These are phyloP conservation scores for Globisporangium paroecandrum DNA, from an alignment of 352 stramenopile species.

Conservation along the genomic window DNA sequence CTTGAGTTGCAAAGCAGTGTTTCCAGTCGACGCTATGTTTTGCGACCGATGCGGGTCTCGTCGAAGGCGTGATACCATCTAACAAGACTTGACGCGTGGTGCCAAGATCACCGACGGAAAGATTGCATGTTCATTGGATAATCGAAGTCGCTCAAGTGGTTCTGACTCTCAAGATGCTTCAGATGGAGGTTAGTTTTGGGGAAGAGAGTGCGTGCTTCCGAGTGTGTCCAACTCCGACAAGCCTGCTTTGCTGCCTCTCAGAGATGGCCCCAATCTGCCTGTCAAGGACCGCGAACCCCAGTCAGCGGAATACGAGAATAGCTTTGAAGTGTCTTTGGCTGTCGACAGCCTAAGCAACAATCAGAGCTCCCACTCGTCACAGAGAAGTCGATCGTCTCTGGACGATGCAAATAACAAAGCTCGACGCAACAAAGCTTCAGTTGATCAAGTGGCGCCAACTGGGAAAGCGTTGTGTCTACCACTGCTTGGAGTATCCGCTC, in stretches of 20 bases:
- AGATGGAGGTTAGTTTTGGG: constrained; percentile 1
- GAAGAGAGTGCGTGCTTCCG: not conserved
- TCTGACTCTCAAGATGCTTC: not conserved
- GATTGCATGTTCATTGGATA: not conserved
- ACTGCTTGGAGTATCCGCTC: not conserved
- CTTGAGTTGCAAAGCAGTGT: not conserved
- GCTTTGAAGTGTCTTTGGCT: not conserved
- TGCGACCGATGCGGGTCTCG: constrained; percentile 7
- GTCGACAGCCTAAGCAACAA: not conserved
- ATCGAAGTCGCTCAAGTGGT: not conserved
- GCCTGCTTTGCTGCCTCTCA: not conserved
- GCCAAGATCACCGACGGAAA: not conserved
- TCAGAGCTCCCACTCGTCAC: not conserved
- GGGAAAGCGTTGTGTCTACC: not conserved
- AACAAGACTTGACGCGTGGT: not conserved
- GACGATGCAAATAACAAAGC: not conserved
- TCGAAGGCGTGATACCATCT: too few relatives aligned
- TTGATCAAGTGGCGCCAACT: not conserved
- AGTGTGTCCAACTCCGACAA: not conserved
- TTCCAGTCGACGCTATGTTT: not conserved
- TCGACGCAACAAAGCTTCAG: not conserved
- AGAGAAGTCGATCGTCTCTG: not conserved
- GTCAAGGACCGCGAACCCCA: not conserved
- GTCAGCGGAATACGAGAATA: not conserved
- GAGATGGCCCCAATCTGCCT: not conserved